A percentile compares a stretch with the other conserved stretches of the same genome.
Evolutionary conservation across 108 stramenopile genomes (phyloP).

Genomic region (Cyclotella choctawhatcheeana): DNA sequence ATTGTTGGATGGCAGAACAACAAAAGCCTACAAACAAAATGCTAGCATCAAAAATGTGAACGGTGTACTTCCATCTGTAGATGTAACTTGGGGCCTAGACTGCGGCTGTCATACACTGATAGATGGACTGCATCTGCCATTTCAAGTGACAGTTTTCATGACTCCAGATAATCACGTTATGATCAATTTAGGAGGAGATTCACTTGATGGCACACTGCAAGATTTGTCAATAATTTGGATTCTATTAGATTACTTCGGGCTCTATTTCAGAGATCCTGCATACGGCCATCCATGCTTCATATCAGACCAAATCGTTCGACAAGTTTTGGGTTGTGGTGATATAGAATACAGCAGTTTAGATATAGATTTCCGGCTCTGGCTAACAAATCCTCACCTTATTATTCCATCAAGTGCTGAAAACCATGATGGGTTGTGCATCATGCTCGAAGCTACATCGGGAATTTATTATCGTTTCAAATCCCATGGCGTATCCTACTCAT

Average conservation of each 20-base stretch:
- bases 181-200: slow-evolving; percentile 74
- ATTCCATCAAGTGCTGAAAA: slow-evolving; percentile 57
- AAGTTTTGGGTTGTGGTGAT: neutral
- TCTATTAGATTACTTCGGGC: slow-evolving; percentile 76
- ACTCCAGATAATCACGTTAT: slow-evolving; percentile 72
- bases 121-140: slow-evolving; percentile 63
- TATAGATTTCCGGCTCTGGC: slow-evolving; percentile 85
- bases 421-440: slow-evolving; percentile 47
- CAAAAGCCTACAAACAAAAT: slow-evolving; percentile 21
- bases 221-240: slow-evolving; percentile 77
- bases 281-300: slow-evolving; percentile 77
- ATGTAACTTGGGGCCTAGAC: slow-evolving; percentile 74
- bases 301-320: slow-evolving; percentile 49
- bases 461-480: slow-evolving; percentile 83
- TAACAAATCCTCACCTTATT: slow-evolving; percentile 50
- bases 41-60: neutral
- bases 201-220: slow-evolving; percentile 49
- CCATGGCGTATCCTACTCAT: slow-evolving; percentile 57
- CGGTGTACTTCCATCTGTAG: slow-evolving; percentile 45
- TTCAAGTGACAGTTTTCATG: slow-evolving; percentile 77
- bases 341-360: slow-evolving; percentile 42
- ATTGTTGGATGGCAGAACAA: slow-evolving; percentile 48
- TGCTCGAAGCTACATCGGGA: slow-evolving; percentile 63
- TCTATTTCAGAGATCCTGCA: slow-evolving; percentile 63
- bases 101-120: slow-evolving; percentile 58